phyloP scores from a whole-genome alignment of 2,329 filamentous ascomycete species.

The Neurospora sp. region DNA sequence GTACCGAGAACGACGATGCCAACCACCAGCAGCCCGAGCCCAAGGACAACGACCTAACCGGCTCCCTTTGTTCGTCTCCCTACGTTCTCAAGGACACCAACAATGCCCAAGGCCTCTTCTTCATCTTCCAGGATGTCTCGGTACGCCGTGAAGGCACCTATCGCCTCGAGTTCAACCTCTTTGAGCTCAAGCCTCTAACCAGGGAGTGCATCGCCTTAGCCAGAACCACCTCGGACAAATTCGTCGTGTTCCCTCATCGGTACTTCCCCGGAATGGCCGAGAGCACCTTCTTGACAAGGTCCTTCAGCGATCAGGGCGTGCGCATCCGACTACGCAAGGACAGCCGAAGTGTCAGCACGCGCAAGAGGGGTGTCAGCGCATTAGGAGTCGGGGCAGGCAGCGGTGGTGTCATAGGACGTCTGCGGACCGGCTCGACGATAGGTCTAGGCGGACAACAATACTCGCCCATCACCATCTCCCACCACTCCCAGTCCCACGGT shows the following conservation, averaged over 20 bases:
- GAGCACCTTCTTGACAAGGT: constrained; percentile 70
- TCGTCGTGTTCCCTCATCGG: constrained; percentile 56
- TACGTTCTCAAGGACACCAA: constrained; percentile 72
- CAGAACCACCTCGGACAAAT: constrained; percentile 51
- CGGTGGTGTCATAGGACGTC: background rate
- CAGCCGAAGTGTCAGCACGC: constrained; percentile 48
- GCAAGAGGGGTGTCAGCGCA: constrained; percentile 31
- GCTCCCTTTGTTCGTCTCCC: constrained; percentile 69
- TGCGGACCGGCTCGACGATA: background rate
- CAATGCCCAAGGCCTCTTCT: constrained; percentile 74
- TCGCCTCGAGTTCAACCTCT: constrained; percentile 67
- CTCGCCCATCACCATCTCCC: background rate
- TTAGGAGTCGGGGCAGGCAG: background rate
- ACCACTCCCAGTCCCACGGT: background rate
- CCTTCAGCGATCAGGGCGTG: constrained; percentile 81
- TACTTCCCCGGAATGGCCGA: constrained; percentile 72
- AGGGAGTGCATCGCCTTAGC: constrained; percentile 26
- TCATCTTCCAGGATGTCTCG: constrained; percentile 84
- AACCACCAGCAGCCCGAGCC: constrained; percentile 23
- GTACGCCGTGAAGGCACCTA: constrained; percentile 65
- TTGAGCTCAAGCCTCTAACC: constrained; percentile 47
- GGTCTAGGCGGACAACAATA: background rate
- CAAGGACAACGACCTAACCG: constrained; percentile 53
- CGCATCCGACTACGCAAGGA: constrained; percentile 76
- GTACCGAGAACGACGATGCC: constrained; percentile 30